phyloP scores from a whole-genome alignment of 2,329 filamentous ascomycete species.

The Aureobasidium lini region DNA sequence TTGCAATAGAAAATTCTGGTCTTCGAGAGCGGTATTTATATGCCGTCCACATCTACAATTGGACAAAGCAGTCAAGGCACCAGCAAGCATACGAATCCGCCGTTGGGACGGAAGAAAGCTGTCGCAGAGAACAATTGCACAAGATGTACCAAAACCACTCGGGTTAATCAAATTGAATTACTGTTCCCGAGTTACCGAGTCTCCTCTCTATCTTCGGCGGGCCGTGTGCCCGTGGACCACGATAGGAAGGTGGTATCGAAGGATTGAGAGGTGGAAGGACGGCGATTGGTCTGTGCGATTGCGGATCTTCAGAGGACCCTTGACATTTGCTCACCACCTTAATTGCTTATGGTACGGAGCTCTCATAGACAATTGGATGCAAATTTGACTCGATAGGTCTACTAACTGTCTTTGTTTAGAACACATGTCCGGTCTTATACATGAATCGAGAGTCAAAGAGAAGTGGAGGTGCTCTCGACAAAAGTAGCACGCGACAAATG shows the following conservation, averaged over 20 bases:
- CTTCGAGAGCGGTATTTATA: not conserved
- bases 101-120: not conserved
- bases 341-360: not conserved
- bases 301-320: not conserved
- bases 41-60: not conserved
- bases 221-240: not conserved
- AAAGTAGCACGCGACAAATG: not conserved
- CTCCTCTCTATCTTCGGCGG: not conserved
- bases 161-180: not conserved
- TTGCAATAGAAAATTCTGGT: too few species aligned
- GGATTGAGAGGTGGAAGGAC: not conserved
- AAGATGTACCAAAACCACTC: not conserved
- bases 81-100: not conserved
- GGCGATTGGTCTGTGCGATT: not conserved
- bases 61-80: not conserved
- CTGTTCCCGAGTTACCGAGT: not conserved
- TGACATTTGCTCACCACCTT: not conserved
- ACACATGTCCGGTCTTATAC: too few species aligned
- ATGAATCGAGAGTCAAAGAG: too few species aligned
- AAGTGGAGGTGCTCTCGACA: not conserved
- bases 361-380: too few species aligned
- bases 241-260: constrained; percentile 7
- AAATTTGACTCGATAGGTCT: too few species aligned
- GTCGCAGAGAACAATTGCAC: not conserved
- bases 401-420: too few species aligned